phyloP scores from a whole-genome alignment of 1,284 basidiomycete species.

The Chalciporus piperatoides region DNA sequence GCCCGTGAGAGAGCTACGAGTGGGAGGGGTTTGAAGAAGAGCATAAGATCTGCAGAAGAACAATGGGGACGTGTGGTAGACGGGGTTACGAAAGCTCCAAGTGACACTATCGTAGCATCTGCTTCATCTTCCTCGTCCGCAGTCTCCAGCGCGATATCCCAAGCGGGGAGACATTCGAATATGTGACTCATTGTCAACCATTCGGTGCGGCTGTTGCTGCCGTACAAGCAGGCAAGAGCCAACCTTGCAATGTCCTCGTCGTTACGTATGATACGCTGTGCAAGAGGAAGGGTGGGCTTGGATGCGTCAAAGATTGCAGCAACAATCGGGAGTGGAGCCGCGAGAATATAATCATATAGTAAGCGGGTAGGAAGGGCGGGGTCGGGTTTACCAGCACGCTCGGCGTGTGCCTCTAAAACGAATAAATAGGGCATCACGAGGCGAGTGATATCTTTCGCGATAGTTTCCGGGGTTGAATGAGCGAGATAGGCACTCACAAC shows the following conservation, averaged over 20 bases:
- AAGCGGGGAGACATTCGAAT: slow-evolving; percentile 92
- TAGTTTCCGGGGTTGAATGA: slow-evolving; percentile 58
- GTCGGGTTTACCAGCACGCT: slow-evolving; percentile 72
- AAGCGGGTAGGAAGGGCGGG: slow-evolving; percentile 57
- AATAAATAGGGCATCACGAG: slow-evolving; percentile 90
- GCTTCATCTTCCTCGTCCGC: slow-evolving; percentile 67
- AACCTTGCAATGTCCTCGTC: slow-evolving; percentile 83
- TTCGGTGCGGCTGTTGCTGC: slow-evolving; percentile 62
- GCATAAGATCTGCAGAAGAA: slow-evolving; percentile 67
- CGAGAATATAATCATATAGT: slow-evolving; percentile 75
- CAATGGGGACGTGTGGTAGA: slow-evolving; percentile 56
- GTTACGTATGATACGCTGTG: slow-evolving; percentile 71
- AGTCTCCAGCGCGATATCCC: slow-evolving; percentile 61
- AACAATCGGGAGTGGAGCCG: slow-evolving; percentile 60
- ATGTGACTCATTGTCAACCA: slow-evolving; percentile 86
- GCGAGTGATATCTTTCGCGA: slow-evolving; percentile 69
- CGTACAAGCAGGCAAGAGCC: slow-evolving; percentile 87
- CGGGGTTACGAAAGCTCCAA: slow-evolving; percentile 76
- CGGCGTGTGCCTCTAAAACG: slow-evolving; percentile 81
- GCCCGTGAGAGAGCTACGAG: slow-evolving; percentile 71
- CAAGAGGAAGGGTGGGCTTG: slow-evolving; percentile 74
- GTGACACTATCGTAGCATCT: slow-evolving; percentile 74
- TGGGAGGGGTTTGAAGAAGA: slow-evolving; percentile 81
- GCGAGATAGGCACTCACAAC: slow-evolving; percentile 74
- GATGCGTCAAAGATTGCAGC: slow-evolving; percentile 83